Conservation (phyloP, 768 basidiomycete species). For the Russula olivacea region DNA sequence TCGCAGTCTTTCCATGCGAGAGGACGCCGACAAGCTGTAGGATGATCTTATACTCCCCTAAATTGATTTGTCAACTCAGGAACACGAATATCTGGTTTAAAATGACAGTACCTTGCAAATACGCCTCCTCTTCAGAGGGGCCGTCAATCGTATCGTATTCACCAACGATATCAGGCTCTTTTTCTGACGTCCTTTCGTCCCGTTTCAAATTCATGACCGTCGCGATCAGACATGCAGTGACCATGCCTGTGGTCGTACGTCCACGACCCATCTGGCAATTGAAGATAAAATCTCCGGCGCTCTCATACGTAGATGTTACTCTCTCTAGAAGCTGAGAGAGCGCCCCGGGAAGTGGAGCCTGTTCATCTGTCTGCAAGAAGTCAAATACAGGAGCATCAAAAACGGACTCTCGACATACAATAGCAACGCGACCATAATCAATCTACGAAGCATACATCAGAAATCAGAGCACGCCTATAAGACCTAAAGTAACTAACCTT, state of each 20-base stretch:
- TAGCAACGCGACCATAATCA: slow-evolving; percentile 83
- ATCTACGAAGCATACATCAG: slow-evolving; percentile 43
- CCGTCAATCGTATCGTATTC: slow-evolving; percentile 72
- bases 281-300: slow-evolving; percentile 78
- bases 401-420: slow-evolving; percentile 47
- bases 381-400: neutral
- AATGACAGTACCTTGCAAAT: slow-evolving; percentile 60
- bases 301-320: slow-evolving; percentile 49
- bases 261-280: slow-evolving; percentile 97
- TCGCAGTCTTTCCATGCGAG: slow-evolving; percentile 88
- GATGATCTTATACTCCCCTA: slow-evolving; percentile 96
- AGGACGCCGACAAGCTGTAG: slow-evolving; percentile 89
- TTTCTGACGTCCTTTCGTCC: slow-evolving; percentile 35
- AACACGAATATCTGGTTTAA: neutral
- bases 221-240: slow-evolving; percentile 80
- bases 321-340: slow-evolving; percentile 74
- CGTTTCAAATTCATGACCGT: slow-evolving; percentile 58
- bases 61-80: neutral
- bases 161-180: slow-evolving; percentile 35
- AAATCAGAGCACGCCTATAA: neutral
- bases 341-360: slow-evolving; percentile 87
- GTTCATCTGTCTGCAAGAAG: slow-evolving; percentile 81
- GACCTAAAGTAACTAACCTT: slow-evolving; percentile 39
- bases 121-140: slow-evolving; percentile 82
- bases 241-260: slow-evolving; percentile 95